phyloP scores from a whole-genome alignment of 768 basidiomycete genomes.

The Strobilomyces echinocephalus region DNA sequence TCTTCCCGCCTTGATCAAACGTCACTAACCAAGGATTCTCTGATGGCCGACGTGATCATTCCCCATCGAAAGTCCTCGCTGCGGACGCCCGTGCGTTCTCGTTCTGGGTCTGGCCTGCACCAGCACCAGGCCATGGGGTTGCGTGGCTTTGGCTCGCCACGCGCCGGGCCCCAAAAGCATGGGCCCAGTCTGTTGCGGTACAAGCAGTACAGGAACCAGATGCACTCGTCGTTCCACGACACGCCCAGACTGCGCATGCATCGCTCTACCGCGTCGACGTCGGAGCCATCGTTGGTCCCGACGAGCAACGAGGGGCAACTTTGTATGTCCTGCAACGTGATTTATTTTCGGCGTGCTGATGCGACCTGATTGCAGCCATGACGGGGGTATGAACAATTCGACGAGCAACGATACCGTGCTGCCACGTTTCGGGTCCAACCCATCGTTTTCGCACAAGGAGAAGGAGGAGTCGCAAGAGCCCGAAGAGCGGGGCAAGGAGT shows the following conservation, averaged over 20 bases:
- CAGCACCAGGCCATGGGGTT: constrained; percentile 15
- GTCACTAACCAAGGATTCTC: constrained; percentile 48
- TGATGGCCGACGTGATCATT: constrained; percentile 33
- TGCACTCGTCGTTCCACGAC: constrained; percentile 38
- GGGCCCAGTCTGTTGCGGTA: constrained; percentile 42
- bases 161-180: constrained; percentile 33
- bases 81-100: constrained; percentile 29
- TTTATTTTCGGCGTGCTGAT: constrained; percentile 17
- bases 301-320: constrained; percentile 43
- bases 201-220: constrained; percentile 33
- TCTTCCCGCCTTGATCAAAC: constrained; percentile 24
- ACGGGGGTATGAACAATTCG: constrained; percentile 48
- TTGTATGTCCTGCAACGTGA: constrained; percentile 36
- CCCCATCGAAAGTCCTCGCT: constrained; percentile 31
- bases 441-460: constrained; percentile 38
- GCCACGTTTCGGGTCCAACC: constrained; percentile 40
- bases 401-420: constrained; percentile 47
- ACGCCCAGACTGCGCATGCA: constrained; percentile 51
- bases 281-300: constrained; percentile 76
- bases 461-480: constrained; percentile 57
- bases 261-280: constrained; percentile 69
- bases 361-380: constrained; percentile 13
- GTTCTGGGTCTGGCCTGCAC: constrained; percentile 27
- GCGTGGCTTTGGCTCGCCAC: constrained; percentile 27
- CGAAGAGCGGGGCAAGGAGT: constrained; percentile 60